Percentiles rank a stretch among this genome's conserved stretches.
phyloP scores from a whole-genome alignment of 805 yeast genomes.

The Saccharomycopsis guyanensis region DNA sequence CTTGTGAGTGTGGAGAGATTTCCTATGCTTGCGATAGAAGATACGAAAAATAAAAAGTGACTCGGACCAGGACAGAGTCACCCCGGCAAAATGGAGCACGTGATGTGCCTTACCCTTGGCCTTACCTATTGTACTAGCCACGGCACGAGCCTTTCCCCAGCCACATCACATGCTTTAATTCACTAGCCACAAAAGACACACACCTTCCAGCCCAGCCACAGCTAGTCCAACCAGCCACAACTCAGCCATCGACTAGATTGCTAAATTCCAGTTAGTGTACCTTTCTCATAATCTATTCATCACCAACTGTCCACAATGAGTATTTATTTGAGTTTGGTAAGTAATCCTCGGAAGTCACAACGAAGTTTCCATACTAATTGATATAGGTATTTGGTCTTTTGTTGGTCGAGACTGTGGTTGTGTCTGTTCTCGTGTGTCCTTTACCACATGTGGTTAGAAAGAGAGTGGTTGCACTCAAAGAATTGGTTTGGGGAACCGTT shows the following conservation, averaged over 20 bases:
- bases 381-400: constrained; percentile 37
- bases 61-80: too few species aligned
- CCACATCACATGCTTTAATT: too few species aligned
- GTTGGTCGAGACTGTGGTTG: constrained; percentile 42
- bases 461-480: constrained; percentile 33
- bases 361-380: not conserved
- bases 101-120: too few species aligned
- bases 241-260: not conserved
- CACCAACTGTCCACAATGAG: constrained; percentile 16
- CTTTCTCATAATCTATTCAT: too few species aligned
- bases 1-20: not conserved
- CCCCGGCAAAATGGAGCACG: too few species aligned
- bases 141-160: too few species aligned
- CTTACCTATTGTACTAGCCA: too few species aligned
- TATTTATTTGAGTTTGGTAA: constrained; percentile 20
- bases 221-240: too few species aligned
- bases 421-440: constrained; percentile 46
- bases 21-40: not conserved
- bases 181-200: too few species aligned
- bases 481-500: constrained; percentile 29
- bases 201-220: too few species aligned
- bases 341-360: not conserved
- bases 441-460: constrained; percentile 43
- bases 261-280: not conserved
- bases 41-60: too few species aligned